Conservation (phyloP, 2,329 filamentous ascomycete species). For the Venturia pyrina region DNA sequence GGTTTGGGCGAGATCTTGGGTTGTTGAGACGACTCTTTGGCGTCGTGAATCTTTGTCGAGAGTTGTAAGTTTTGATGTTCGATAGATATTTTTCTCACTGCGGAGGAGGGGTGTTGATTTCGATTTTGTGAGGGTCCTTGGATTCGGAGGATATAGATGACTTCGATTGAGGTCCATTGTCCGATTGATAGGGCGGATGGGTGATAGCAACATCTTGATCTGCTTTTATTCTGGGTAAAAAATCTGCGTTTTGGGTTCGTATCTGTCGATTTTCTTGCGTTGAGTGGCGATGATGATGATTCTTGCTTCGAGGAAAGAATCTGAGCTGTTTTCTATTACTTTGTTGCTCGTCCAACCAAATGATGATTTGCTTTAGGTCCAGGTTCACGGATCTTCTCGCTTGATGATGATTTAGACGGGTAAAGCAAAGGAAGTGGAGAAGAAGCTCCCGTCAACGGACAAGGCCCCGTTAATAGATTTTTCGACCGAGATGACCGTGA, state of each 20-base stretch:
- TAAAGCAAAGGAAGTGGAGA: not conserved
- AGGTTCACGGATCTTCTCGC: not conserved
- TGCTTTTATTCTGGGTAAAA: not conserved
- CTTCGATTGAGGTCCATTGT: not conserved
- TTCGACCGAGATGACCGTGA: not conserved
- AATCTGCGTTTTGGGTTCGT: not conserved
- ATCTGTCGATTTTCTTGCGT: not conserved
- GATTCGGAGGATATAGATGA: not conserved
- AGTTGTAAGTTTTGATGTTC: not conserved
- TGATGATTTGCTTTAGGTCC: not conserved
- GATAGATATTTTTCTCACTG: not conserved
- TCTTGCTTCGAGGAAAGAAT: not conserved
- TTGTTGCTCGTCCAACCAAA: slow-evolving; percentile 2
- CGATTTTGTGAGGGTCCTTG: not conserved
- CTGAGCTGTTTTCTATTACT: not conserved
- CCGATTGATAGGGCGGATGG: not conserved
- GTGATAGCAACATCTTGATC: not conserved
- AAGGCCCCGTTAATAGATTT: not conserved
- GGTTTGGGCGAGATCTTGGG: not conserved
- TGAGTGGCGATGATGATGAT: not conserved
- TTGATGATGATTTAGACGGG: not conserved
- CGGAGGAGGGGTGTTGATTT: not conserved
- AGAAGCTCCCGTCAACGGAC: not conserved
- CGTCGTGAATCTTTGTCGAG: not conserved
- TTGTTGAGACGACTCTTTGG: not conserved